Conservation (phyloP, 306 rosid species). For the Cyamopsis tetragonoloba region DNA sequence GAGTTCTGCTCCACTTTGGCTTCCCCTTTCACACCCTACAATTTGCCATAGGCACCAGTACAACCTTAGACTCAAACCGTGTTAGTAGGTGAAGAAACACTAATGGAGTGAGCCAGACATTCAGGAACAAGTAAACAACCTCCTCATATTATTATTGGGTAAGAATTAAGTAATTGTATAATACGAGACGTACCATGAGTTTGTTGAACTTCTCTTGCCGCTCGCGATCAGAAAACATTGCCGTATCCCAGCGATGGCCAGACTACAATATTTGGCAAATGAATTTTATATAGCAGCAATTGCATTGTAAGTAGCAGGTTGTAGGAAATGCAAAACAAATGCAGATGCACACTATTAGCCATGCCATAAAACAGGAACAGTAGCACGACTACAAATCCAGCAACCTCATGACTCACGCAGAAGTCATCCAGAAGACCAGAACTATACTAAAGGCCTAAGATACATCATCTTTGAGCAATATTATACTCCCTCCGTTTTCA, state of each 20-base stretch:
- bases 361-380: constrained; percentile 2
- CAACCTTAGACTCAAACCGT: constrained; percentile 99
- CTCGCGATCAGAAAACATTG: constrained; percentile 70
- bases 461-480: constrained; percentile 7
- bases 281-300: constrained; percentile 20
- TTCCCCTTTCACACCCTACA: constrained; percentile 97
- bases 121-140: constrained; percentile 34
- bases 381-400: background rate
- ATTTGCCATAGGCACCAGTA: constrained; percentile 98
- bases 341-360: background rate
- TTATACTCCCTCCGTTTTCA: too few relatives aligned
- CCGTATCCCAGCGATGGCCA: constrained; percentile 81
- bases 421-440: constrained; percentile 18
- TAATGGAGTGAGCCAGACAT: constrained; percentile 39
- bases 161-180: background rate
- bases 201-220: constrained; percentile 97
- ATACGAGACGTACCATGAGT: constrained; percentile 85
- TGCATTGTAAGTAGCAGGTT: constrained; percentile 23
- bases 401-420: background rate
- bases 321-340: constrained; percentile 9
- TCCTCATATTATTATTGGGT: constrained; percentile 5
- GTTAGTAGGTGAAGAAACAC: constrained; percentile 75
- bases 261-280: constrained; percentile 45
- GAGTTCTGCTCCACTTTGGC: constrained; percentile 52
- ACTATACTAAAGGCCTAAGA: background rate